Percentiles rank a stretch among this genome's conserved stretches.
These are phyloP conservation scores for Didymella exigua DNA, from an alignment of 2,329 filamentous ascomycete species.

Conservation along the genomic window DNA sequence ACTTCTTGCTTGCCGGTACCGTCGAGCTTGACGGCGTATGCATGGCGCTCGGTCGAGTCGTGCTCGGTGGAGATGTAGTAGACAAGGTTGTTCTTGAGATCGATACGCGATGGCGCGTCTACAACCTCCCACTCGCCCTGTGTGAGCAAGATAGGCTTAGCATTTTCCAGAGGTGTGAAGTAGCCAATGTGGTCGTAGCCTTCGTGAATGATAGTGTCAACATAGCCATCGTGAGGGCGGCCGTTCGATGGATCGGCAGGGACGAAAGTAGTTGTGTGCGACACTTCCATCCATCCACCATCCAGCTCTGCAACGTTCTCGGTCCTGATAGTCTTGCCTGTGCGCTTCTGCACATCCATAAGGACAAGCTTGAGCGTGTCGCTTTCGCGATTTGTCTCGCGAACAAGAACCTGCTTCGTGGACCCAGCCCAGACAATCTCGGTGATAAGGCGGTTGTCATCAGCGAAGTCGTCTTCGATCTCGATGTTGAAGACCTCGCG, in stretches of 20 bases:
- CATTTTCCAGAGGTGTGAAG: conserved; percentile 84
- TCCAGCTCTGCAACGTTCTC: conserved; percentile 84
- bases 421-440: conserved; percentile 87
- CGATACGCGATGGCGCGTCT: conserved; percentile 80
- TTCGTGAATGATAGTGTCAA: conserved; percentile 86
- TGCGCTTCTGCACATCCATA: conserved; percentile 75
- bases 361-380: conserved; percentile 87
- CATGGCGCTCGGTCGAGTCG: conserved; percentile 84
- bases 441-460: conserved; percentile 86
- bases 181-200: conserved; percentile 92
- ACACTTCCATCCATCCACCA: conserved; percentile 96
- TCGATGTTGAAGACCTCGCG: conserved; percentile 80
- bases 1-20: conserved; percentile 74
- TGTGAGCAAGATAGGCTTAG: conserved; percentile 83
- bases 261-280: conserved; percentile 82
- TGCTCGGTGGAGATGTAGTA: conserved; percentile 91
- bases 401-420: conserved; percentile 76
- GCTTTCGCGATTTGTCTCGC: conserved; percentile 92
- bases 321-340: conserved; percentile 77
- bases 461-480: conserved; percentile 75
- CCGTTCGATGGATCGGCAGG: conserved; percentile 80
- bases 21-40: conserved; percentile 87
- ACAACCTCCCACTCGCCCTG: conserved; percentile 92
- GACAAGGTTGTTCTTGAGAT: conserved; percentile 82
- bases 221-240: conserved; percentile 82